Evolutionary conservation across 1,284 basidiomycete genomes (phyloP).

Genomic region (Kwoniella shivajii): DNA sequence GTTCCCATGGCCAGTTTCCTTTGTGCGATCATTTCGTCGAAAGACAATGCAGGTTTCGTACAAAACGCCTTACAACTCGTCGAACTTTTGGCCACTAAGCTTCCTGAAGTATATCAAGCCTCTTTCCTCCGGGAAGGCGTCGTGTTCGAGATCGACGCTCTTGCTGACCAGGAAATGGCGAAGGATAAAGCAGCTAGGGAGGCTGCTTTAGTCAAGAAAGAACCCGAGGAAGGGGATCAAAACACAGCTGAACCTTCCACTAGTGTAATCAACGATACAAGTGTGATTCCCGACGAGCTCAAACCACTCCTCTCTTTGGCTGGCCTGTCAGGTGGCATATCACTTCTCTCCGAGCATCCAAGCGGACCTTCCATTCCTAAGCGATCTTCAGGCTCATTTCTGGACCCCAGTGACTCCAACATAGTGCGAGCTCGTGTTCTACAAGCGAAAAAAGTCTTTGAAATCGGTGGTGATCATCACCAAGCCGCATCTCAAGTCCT

Average conservation of each 20-base stretch:
- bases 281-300: slow-evolving; percentile 25
- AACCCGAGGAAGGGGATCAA: slow-evolving; percentile 19
- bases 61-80: slow-evolving; percentile 87
- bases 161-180: slow-evolving; percentile 66
- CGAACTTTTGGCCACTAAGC: slow-evolving; percentile 79
- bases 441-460: slow-evolving; percentile 66
- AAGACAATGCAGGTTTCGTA: slow-evolving; percentile 80
- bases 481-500: slow-evolving; percentile 68
- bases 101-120: slow-evolving; percentile 78
- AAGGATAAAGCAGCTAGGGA: slow-evolving; percentile 37
- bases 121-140: slow-evolving; percentile 91
- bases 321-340: slow-evolving; percentile 38
- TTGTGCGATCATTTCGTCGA: slow-evolving; percentile 86
- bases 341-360: slow-evolving; percentile 45
- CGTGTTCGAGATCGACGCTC: slow-evolving; percentile 80
- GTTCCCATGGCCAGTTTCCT: slow-evolving; percentile 90
- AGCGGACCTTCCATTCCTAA: slow-evolving; percentile 47
- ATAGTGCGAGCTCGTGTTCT: slow-evolving; percentile 85
- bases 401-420: slow-evolving; percentile 82
- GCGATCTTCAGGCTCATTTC: slow-evolving; percentile 13
- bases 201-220: slow-evolving; percentile 32
- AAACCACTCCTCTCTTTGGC: slow-evolving; percentile 24
- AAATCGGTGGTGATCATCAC: slow-evolving; percentile 61
- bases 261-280: background rate
- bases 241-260: background rate